These are phyloP conservation scores for Lentinula boryana DNA, from an alignment of 768 basidiomycete species.

Conservation along the genomic window DNA sequence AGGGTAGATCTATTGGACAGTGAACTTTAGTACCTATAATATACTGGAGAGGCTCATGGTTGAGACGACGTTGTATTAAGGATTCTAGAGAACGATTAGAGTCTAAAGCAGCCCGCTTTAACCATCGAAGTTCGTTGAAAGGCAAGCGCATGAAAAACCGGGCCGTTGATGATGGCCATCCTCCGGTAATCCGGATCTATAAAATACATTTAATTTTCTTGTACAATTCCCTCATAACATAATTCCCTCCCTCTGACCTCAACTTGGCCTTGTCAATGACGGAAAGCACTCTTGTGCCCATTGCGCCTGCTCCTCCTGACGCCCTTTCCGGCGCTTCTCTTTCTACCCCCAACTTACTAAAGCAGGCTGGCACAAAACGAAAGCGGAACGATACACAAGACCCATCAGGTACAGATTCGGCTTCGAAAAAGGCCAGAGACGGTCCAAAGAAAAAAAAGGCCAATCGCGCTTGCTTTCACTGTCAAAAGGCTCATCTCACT, in stretches of 20 bases:
- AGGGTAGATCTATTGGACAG: too few species aligned
- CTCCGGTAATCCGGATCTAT: neutral
- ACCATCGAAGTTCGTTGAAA: conserved; percentile 5
- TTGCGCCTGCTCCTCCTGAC: conserved; percentile 5
- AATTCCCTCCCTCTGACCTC: neutral
- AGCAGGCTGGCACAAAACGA: conserved; percentile 41
- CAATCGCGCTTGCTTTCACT: conserved; percentile 88
- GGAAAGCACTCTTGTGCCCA: conserved; percentile 3
- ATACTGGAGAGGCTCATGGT: conserved; percentile 84
- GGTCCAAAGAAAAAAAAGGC: conserved; percentile 94
- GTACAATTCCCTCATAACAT: neutral
- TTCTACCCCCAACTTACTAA: conserved; percentile 27
- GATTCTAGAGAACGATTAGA: conserved; percentile 21
- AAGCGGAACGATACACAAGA: conserved; percentile 60
- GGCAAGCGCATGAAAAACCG: neutral
- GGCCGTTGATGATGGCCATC: neutral
- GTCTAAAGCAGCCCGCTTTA: neutral
- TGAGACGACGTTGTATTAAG: conserved; percentile 54
- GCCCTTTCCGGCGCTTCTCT: neutral
- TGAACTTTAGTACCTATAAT: conserved; percentile 52
- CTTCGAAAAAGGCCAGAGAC: conserved; percentile 55
- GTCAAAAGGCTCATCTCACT: conserved; percentile 97
- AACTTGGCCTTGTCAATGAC: neutral
- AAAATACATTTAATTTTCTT: neutral
- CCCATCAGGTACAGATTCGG: conserved; percentile 42